Conservation (phyloP, 2,329 filamentous ascomycete genomes). For the Zymoseptoria passerinii region DNA sequence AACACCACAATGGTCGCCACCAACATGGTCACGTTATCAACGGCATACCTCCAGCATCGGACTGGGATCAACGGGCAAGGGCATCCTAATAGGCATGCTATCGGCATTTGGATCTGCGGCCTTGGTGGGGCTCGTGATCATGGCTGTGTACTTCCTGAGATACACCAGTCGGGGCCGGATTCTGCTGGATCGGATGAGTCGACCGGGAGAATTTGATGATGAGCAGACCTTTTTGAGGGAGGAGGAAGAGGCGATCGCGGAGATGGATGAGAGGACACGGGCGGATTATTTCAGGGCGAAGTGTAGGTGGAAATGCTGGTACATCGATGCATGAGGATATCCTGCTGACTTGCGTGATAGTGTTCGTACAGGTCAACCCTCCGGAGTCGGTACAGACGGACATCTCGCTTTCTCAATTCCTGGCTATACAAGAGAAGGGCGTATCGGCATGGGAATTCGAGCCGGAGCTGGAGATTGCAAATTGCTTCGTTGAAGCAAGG, state of each 20-base stretch:
- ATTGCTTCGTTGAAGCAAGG: slow-evolving; percentile 92
- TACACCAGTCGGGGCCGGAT: slow-evolving; percentile 84
- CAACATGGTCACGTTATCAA: neutral
- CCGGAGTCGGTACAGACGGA: slow-evolving; percentile 93
- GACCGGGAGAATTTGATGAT: slow-evolving; percentile 94
- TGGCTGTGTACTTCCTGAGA: slow-evolving; percentile 85
- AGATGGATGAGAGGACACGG: slow-evolving; percentile 87
- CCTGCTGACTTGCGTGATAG: slow-evolving; percentile 43
- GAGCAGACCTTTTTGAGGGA: slow-evolving; percentile 90
- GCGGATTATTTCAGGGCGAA: slow-evolving; percentile 91
- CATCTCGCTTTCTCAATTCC: slow-evolving; percentile 92
- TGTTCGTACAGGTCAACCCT: slow-evolving; percentile 87
- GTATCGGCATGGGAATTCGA: slow-evolving; percentile 99
- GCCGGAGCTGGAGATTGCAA: slow-evolving; percentile 96
- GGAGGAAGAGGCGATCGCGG: slow-evolving; percentile 88
- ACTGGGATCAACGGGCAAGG: slow-evolving; percentile 47
- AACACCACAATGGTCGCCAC: slow-evolving; percentile 1
- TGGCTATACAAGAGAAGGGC: slow-evolving; percentile 97
- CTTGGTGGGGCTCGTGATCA: slow-evolving; percentile 69
- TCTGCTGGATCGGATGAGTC: slow-evolving; percentile 82
- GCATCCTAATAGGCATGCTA: slow-evolving; percentile 88
- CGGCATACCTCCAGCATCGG: slow-evolving; percentile 6
- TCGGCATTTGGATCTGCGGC: slow-evolving; percentile 89
- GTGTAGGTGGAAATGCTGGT: slow-evolving; percentile 49
- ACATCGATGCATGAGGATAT: neutral